Conservation (phyloP, 352 stramenopile genomes). For the Phytophthora tentaculata region DNA sequence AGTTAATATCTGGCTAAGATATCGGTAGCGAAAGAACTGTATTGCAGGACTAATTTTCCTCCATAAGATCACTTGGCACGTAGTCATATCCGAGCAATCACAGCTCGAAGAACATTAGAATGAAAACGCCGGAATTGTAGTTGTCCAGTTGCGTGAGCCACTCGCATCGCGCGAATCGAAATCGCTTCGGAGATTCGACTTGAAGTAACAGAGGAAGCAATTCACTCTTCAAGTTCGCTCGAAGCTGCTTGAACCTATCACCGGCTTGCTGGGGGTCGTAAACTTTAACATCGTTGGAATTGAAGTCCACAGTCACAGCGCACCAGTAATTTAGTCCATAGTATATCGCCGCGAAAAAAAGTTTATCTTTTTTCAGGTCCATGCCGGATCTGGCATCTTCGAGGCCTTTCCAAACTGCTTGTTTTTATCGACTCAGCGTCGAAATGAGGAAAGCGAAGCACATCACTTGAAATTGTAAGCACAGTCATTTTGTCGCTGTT, state of each 20-base stretch:
- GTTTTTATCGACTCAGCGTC: conserved; percentile 7
- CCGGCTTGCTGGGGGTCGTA: conserved; percentile 5
- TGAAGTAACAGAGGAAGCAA: conserved; percentile 2
- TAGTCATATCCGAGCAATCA: not conserved
- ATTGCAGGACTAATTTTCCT: conserved; percentile 14
- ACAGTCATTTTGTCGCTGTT: not conserved
- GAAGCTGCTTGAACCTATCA: not conserved
- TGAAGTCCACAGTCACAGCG: not conserved
- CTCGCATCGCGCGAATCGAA: not conserved
- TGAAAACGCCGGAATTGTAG: conserved; percentile 10
- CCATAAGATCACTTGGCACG: not conserved
- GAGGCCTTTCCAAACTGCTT: not conserved
- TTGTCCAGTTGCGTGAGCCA: conserved; percentile 7
- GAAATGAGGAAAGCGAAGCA: not conserved
- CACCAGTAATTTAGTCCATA: conserved; percentile 19
- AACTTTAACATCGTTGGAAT: not conserved
- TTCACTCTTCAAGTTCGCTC: conserved; percentile 6
- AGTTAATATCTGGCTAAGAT: conserved; percentile 9
- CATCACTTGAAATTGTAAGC: not conserved
- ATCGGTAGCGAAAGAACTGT: conserved; percentile 21
- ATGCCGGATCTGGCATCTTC: not conserved
- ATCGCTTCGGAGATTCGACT: conserved; percentile 5
- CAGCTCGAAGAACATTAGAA: conserved; percentile 15
- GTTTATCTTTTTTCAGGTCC: not conserved
- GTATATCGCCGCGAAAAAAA: conserved; percentile 11